phyloP scores from a whole-genome alignment of 169 alveolate species.

The Eimeria acervulina region DNA sequence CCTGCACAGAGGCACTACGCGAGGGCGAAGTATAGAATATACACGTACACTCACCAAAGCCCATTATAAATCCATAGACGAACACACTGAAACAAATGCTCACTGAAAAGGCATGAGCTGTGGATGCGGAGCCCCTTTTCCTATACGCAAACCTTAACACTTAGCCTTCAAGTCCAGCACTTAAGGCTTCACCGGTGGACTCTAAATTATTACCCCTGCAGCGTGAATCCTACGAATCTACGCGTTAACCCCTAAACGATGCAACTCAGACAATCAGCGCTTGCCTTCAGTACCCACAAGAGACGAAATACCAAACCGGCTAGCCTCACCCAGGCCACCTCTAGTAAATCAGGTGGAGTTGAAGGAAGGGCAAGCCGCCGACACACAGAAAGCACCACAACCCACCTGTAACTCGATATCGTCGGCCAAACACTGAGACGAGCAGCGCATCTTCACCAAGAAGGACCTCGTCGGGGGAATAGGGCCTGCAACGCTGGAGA shows the following conservation, averaged over 20 bases:
- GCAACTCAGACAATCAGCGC: not conserved
- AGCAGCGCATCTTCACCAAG: constrained; percentile 6
- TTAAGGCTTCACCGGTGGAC: not conserved
- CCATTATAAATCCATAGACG: not conserved
- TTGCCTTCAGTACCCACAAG: not conserved
- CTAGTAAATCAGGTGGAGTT: not conserved
- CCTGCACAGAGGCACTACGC: not conserved
- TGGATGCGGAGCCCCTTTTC: not conserved
- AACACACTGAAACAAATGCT: not conserved
- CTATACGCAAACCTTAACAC: not conserved
- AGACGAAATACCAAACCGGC: not conserved
- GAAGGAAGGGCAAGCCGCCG: not conserved
- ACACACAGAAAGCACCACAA: not conserved
- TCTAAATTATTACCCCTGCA: not conserved
- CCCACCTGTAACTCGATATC: constrained; percentile 52
- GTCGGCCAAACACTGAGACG: constrained; percentile 19
- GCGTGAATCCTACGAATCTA: not conserved
- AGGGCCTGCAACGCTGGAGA: constrained; percentile 21
- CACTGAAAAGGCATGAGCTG: not conserved
- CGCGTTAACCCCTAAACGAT: not conserved
- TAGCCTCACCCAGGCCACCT: not conserved
- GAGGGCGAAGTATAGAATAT: not conserved
- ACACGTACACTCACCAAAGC: not conserved
- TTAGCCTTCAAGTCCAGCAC: not conserved
- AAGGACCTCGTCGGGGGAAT: constrained; percentile 46